Conservation (phyloP, 352 stramenopile species). For the Chrysophaeum taylorii region DNA sequence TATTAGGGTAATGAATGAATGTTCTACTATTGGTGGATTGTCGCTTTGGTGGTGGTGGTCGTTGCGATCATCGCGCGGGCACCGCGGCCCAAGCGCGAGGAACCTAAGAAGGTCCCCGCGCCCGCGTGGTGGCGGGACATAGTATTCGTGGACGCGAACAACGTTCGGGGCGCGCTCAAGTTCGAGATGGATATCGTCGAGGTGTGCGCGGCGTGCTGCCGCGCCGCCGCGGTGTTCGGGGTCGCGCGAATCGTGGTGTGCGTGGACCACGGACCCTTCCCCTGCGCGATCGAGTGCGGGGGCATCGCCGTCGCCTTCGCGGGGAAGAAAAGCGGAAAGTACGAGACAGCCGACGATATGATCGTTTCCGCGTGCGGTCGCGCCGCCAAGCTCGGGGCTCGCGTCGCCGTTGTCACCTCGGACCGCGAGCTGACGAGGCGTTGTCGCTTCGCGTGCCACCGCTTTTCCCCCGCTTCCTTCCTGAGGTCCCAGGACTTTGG, state of each 20-base stretch:
- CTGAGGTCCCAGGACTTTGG: neutral
- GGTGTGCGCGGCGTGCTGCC: neutral
- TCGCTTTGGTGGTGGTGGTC: too few species aligned
- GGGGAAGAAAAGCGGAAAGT: neutral
- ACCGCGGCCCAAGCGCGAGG: too few species aligned
- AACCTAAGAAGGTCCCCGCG: too few species aligned
- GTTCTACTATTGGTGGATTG: too few species aligned
- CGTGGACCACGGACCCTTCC: neutral
- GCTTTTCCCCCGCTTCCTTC: neutral
- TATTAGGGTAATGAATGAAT: too few species aligned
- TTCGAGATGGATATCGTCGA: neutral
- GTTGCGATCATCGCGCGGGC: too few species aligned
- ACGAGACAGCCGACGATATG: neutral
- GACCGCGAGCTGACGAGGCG: constrained; percentile 1
- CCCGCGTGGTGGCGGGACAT: too few species aligned
- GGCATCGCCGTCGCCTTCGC: neutral
- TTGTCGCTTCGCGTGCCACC: neutral
- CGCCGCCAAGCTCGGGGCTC: neutral
- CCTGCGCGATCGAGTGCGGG: neutral
- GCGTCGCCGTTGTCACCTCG: neutral
- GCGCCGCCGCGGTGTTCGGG: neutral
- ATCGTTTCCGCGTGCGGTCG: neutral
- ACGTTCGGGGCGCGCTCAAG: neutral
- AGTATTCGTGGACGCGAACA: neutral
- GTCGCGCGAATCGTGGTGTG: neutral